Evolutionary conservation across 352 stramenopile species (phyloP).

Genomic region (Aphanomyces astaci): DNA sequence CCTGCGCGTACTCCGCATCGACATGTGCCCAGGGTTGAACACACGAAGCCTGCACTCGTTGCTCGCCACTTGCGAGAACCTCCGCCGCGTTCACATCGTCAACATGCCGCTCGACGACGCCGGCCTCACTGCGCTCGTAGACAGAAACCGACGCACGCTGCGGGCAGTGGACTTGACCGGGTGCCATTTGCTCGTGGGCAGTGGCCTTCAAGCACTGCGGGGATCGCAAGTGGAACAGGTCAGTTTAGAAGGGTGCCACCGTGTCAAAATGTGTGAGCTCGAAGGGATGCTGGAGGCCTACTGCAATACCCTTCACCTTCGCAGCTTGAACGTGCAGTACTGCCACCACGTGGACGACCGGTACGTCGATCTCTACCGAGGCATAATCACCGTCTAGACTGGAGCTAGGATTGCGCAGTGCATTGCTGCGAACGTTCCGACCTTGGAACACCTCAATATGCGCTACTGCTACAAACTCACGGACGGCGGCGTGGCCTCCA

Average conservation of each 20-base stretch:
- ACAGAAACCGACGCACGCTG: slow-evolving; percentile 39
- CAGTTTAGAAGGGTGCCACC: slow-evolving; percentile 69
- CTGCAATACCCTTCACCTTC: slow-evolving; percentile 39
- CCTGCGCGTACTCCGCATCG: slow-evolving; percentile 9
- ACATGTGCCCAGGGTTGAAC: background rate
- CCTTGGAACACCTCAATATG: slow-evolving; percentile 64
- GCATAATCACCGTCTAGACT: background rate
- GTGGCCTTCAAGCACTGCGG: slow-evolving; percentile 40
- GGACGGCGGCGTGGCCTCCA: slow-evolving; percentile 43
- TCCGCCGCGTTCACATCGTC: slow-evolving; percentile 54
- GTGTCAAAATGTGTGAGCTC: slow-evolving; percentile 62
- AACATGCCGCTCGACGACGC: slow-evolving; percentile 61
- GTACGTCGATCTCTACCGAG: slow-evolving; percentile 4
- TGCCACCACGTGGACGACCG: slow-evolving; percentile 79
- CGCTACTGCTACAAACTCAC: slow-evolving; percentile 85
- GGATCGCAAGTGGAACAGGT: slow-evolving; percentile 43
- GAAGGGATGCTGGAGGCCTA: slow-evolving; percentile 41
- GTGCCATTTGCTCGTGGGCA: slow-evolving; percentile 58
- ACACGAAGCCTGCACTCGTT: background rate
- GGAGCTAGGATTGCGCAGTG: slow-evolving; percentile 35
- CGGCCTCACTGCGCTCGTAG: slow-evolving; percentile 43
- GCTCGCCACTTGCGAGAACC: slow-evolving; percentile 34
- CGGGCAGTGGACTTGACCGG: slow-evolving; percentile 62
- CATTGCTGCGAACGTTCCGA: slow-evolving; percentile 37
- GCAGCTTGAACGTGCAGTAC: slow-evolving; percentile 66